These are phyloP conservation scores for Pestalotiopsis sp. DNA, from an alignment of 2,329 filamentous ascomycete genomes.

Conservation along the genomic window DNA sequence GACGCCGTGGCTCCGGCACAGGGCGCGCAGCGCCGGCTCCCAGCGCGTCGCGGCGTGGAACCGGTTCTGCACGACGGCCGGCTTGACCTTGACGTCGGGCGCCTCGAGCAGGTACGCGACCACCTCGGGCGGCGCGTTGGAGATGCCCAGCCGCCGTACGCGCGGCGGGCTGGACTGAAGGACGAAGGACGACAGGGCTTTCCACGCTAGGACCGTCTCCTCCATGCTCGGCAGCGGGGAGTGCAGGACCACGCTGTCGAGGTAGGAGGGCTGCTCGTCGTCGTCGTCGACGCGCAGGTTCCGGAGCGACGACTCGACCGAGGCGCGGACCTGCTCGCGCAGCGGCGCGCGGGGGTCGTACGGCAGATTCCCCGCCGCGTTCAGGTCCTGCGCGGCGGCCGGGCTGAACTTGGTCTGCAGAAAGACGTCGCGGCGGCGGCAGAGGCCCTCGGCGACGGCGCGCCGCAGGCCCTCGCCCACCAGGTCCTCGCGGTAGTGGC, in stretches of 20 bases:
- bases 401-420: constrained; percentile 86
- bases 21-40: constrained; percentile 61
- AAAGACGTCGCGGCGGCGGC: constrained; percentile 64
- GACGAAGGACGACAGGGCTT: constrained; percentile 66
- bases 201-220: constrained; percentile 67
- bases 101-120: constrained; percentile 53
- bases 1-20: constrained; percentile 44
- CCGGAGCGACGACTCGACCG: constrained; percentile 66
- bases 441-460: constrained; percentile 60
- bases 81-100: constrained; percentile 34
- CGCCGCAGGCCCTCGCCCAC: constrained; percentile 69
- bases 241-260: constrained; percentile 80
- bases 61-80: constrained; percentile 73
- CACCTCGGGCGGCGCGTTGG: constrained; percentile 66
- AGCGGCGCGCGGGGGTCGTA: constrained; percentile 63
- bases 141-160: constrained; percentile 73
- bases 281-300: constrained; percentile 53
- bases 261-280: constrained; percentile 37
- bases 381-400: constrained; percentile 60
- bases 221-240: constrained; percentile 47
- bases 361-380: constrained; percentile 49
- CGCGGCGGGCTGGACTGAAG: constrained; percentile 49
- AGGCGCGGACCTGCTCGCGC: constrained; percentile 66
- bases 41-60: constrained; percentile 64
- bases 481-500: constrained; percentile 74